Base-by-base conservation (phyloP, 1,284 basidiomycete species). In the Boletellus deceptivus region DNA sequence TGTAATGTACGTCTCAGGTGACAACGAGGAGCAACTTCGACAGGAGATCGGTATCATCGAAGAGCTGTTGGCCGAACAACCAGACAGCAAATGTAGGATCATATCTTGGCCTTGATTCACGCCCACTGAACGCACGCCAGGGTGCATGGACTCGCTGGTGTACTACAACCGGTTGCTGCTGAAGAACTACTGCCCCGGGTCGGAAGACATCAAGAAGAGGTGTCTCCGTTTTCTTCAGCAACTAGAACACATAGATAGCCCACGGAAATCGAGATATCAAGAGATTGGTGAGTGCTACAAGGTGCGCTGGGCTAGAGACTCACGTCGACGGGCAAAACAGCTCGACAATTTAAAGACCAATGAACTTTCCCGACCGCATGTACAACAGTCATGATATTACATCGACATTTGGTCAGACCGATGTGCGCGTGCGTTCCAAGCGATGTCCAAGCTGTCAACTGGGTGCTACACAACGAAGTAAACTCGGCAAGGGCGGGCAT, bases 131-230 rank as follows among this genome's bases (percentile, higher is more conserved):
- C 46, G 34, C 20, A 5, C 50, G 18, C 27, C 59, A 96, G 93
- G 93, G 93, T 94, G 91, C 64, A 85, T 97, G 77, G 92, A 95
- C 59, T 91, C 90, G 0, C 77, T 96, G n/a, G 84, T 92, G 1
- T 81, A 90, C 60, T 94, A 94, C 70, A 86, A 86, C 62, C 75
- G 71, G 37, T 65, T 88, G 34, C 64, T 89, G 25, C 55, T 88
- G 46, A 71, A 73, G 46, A 73, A 79, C 46, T 60, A 75, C 52
- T 52, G 64, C 9, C 59, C 65, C 2, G 71, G 78, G 48, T 65
- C 66, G 6, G 58, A 63, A 10, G 57, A 58, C 6, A 60, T 86
- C 49, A 71, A 61, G 16, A 61, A 71, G 16, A 78, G 83, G 34
- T 85, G 86, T 62, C 59, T 74, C 11, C 57, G 62, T 14, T 69